phyloP scores from a whole-genome alignment of 768 basidiomycete species.

The Pleurotus ostreatus region DNA sequence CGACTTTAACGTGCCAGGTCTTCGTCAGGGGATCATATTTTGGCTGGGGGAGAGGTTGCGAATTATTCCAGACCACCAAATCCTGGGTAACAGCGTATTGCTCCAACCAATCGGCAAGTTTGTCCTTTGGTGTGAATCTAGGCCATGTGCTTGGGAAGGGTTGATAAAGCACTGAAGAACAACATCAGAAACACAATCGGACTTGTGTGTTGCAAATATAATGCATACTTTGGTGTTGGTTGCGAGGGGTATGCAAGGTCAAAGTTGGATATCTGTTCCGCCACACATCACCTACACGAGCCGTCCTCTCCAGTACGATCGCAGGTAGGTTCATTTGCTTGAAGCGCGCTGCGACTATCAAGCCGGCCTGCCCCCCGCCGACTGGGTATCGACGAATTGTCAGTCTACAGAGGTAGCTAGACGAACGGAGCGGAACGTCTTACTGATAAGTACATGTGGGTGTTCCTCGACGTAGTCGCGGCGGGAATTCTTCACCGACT shows the following conservation, averaged over 20 bases:
- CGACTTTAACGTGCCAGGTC: slow-evolving; percentile 30
- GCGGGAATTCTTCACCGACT: slow-evolving; percentile 15
- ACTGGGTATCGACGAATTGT: not conserved
- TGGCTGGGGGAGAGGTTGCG: slow-evolving; percentile 26
- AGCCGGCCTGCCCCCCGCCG: slow-evolving; percentile 34
- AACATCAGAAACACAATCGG: not conserved
- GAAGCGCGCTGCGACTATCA: slow-evolving; percentile 38
- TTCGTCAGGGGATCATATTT: slow-evolving; percentile 25
- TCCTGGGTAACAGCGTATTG: slow-evolving; percentile 36
- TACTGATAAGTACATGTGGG: not conserved
- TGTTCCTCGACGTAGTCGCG: not conserved
- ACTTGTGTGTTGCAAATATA: not conserved
- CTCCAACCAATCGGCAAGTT: slow-evolving; percentile 42
- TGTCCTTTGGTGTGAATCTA: slow-evolving; percentile 35
- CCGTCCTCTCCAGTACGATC: slow-evolving; percentile 31
- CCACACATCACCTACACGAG: slow-evolving; percentile 38
- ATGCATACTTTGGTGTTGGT: slow-evolving; percentile 12
- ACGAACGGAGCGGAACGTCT: not conserved
- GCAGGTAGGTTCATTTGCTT: slow-evolving; percentile 33
- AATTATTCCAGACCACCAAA: slow-evolving; percentile 37
- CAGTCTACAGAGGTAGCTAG: not conserved
- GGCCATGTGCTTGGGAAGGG: slow-evolving; percentile 36
- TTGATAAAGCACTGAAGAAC: slow-evolving; percentile 33
- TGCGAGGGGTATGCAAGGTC: slow-evolving; percentile 29
- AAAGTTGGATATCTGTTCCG: slow-evolving; percentile 38